phyloP scores from a whole-genome alignment of 352 stramenopile genomes.

The Phytophthora quininea region DNA sequence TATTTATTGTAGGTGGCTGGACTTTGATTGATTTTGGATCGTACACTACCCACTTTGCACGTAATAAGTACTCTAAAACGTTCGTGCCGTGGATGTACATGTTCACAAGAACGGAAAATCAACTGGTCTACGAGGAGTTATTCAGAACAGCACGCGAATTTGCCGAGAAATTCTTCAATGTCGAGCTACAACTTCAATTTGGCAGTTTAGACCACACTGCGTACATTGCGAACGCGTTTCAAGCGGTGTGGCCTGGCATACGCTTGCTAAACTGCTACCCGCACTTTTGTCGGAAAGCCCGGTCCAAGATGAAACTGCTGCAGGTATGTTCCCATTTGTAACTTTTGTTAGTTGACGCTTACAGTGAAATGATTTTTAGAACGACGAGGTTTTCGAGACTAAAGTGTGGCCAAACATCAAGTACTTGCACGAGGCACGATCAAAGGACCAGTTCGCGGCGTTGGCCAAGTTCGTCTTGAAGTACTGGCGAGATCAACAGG shows the following conservation, averaged over 20 bases:
- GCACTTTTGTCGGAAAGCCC: too few relatives aligned
- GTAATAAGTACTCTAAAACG: constrained; percentile 15
- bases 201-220: constrained; percentile 22
- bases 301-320: too few relatives aligned
- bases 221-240: constrained; percentile 20
- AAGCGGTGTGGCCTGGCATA: constrained; percentile 16
- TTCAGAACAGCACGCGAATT: constrained; percentile 2
- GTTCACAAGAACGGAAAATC: constrained; percentile 19
- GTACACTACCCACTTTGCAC: constrained; percentile 2
- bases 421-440: too few relatives aligned
- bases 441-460: too few relatives aligned
- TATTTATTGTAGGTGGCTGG: constrained; percentile 10
- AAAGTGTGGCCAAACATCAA: too few relatives aligned
- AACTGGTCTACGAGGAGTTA: constrained; percentile 14
- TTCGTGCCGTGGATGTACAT: constrained; percentile 23
- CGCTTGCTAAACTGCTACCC: constrained; percentile 17
- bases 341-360: too few relatives aligned
- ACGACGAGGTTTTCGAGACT: too few relatives aligned
- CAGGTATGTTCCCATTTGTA: too few relatives aligned
- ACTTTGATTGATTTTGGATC: constrained; percentile 11
- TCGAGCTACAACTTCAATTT: constrained; percentile 8
- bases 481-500: too few relatives aligned
- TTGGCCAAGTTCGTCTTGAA: too few relatives aligned
- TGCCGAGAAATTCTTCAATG: constrained; percentile 9
- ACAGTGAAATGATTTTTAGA: too few relatives aligned